phyloP scores from a whole-genome alignment of 2,329 filamentous ascomycete species.

The Cladosporium halotolerans region DNA sequence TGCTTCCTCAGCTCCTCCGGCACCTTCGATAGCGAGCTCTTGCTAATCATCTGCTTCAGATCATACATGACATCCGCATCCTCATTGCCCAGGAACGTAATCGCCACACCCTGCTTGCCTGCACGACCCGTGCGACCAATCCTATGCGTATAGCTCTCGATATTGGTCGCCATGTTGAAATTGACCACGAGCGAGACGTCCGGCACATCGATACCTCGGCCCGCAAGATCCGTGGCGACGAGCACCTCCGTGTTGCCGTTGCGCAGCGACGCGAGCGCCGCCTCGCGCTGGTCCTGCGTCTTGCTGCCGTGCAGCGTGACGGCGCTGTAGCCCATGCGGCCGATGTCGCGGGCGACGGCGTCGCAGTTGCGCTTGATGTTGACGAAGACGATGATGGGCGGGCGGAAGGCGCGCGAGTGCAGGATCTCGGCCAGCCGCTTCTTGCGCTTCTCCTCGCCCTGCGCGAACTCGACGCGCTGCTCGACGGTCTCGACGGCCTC shows the following conservation, averaged over 20 bases:
- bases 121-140: conserved; percentile 96
- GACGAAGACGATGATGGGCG: conserved; percentile 98
- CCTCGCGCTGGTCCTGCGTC: conserved; percentile 95
- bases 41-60: conserved; percentile 88
- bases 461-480: conserved; percentile 87
- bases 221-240: conserved; percentile 91
- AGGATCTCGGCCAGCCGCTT: conserved; percentile 91
- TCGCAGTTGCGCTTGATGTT: conserved; percentile 99
- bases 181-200: conserved; percentile 94
- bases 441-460: conserved; percentile 92
- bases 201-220: conserved; percentile 93
- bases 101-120: conserved; percentile 90
- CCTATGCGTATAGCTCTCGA: conserved; percentile 94
- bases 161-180: conserved; percentile 94
- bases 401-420: conserved; percentile 67
- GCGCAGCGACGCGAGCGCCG: conserved; percentile 78
- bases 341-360: conserved; percentile 87
- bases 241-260: conserved; percentile 76
- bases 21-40: conserved; percentile 80
- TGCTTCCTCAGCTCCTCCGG: conserved; percentile 87
- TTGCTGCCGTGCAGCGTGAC: conserved; percentile 94
- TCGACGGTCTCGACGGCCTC: conserved; percentile 98
- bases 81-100: conserved; percentile 90
- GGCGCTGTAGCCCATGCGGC: conserved; percentile 81
- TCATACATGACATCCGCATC: conserved; percentile 86